phyloP scores from a whole-genome alignment of 1,139 yeast species.

The Zygotorulaspora mrakii region DNA sequence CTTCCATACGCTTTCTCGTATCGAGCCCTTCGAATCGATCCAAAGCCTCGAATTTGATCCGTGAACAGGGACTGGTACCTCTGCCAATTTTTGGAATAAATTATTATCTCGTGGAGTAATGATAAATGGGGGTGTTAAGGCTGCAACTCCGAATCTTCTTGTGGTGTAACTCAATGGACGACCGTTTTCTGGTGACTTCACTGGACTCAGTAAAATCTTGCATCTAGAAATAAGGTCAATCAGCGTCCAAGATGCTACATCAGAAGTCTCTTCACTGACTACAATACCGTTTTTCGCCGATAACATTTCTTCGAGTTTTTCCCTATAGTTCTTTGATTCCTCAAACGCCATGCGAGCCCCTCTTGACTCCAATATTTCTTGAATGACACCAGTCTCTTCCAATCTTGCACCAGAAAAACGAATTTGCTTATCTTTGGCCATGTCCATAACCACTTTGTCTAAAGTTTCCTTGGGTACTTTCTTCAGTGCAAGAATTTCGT shows the following conservation, averaged over 20 bases:
- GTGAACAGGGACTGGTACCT: conserved; percentile 47
- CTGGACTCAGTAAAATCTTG: conserved; percentile 18
- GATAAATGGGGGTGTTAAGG: conserved; percentile 34
- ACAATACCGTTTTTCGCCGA: conserved; percentile 27
- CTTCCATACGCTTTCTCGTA: conserved; percentile 59
- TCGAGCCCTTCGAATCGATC: conserved; percentile 62
- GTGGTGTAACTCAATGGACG: conserved; percentile 32
- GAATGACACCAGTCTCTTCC: conserved; percentile 26
- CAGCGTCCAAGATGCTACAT: conserved; percentile 27
- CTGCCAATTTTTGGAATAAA: conserved; percentile 6
- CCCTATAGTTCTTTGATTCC: conserved; percentile 18
- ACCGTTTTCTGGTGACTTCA: conserved; percentile 25
- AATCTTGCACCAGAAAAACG: conserved; percentile 30
- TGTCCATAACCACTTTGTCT: conserved; percentile 33
- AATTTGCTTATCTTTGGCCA: conserved; percentile 36
- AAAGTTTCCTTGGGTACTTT: conserved; percentile 27
- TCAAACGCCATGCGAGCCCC: conserved; percentile 26
- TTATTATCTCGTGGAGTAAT: conserved; percentile 9
- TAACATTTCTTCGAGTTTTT: conserved; percentile 23
- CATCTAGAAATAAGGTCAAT: conserved; percentile 27
- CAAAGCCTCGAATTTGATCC: conserved; percentile 66
- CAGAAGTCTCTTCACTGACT: conserved; percentile 30
- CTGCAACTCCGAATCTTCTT: conserved; percentile 32
- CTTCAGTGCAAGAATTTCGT: conserved; percentile 25
- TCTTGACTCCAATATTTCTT: conserved; percentile 25